phyloP scores from a whole-genome alignment of 108 stramenopile species.

The Skeletonema tropicum region DNA sequence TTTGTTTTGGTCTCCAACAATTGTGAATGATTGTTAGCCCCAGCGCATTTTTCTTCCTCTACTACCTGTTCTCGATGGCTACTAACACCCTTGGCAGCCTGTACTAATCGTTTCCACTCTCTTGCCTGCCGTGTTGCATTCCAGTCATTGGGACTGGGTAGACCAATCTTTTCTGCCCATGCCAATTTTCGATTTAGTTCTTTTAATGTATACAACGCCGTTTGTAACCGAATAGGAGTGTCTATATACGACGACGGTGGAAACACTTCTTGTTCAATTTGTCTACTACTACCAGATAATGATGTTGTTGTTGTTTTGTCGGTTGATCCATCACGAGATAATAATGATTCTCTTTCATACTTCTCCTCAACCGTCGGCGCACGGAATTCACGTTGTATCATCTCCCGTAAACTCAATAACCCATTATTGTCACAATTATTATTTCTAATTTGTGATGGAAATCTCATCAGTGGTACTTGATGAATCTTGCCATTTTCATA shows the following conservation, averaged over 20 bases:
- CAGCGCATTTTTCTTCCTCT: slow-evolving; percentile 20
- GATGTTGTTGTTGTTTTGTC: neutral
- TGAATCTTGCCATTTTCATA: slow-evolving; percentile 27
- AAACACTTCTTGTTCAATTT: neutral
- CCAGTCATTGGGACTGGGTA: slow-evolving; percentile 8
- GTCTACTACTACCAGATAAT: neutral
- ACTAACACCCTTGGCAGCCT: slow-evolving; percentile 38
- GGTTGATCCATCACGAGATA: neutral
- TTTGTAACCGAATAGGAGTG: slow-evolving; percentile 45
- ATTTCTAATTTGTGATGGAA: slow-evolving; percentile 41
- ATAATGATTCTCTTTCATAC: neutral
- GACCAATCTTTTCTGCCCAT: slow-evolving; percentile 55
- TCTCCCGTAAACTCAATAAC: slow-evolving; percentile 34
- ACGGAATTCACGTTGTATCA: slow-evolving; percentile 83
- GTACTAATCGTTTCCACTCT: slow-evolving; percentile 25
- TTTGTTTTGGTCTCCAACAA: neutral
- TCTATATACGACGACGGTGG: slow-evolving; percentile 55
- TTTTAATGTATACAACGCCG: slow-evolving; percentile 70
- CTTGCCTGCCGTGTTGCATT: slow-evolving; percentile 4
- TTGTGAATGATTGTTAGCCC: slow-evolving; percentile 24
- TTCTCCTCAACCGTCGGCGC: slow-evolving; percentile 24
- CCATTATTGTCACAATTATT: slow-evolving; percentile 10
- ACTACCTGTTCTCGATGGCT: slow-evolving; percentile 19
- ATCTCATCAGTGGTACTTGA: slow-evolving; percentile 38
- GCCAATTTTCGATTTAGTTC: slow-evolving; percentile 81